Conservation (phyloP, 495 filamentous ascomycete genomes). For the Daldinia bambusicola region DNA sequence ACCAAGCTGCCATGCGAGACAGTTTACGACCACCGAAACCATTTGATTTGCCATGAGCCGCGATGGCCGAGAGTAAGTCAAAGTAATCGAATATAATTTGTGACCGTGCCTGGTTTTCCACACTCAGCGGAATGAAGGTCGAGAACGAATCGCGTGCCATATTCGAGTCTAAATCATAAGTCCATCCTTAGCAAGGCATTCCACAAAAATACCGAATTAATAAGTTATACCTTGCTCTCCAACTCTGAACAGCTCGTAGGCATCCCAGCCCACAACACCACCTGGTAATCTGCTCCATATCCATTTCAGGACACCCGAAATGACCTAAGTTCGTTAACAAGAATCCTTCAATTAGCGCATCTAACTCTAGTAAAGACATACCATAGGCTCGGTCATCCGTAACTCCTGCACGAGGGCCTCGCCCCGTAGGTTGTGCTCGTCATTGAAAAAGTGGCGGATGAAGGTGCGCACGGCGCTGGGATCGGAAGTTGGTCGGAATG, state of each 20-base stretch:
- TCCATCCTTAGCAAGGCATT: constrained; percentile 32
- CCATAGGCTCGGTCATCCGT: constrained; percentile 93
- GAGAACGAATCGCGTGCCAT: constrained; percentile 93
- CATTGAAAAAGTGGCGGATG: constrained; percentile 90
- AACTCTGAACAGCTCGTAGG: constrained; percentile 94
- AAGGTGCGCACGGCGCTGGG: constrained; percentile 90
- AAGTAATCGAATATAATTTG: constrained; percentile 97
- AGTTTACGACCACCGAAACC: constrained; percentile 93
- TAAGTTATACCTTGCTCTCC: constrained; percentile 82
- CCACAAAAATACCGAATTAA: constrained; percentile 1
- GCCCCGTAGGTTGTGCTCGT: constrained; percentile 65
- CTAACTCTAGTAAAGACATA: constrained; percentile 53
- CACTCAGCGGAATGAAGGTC: constrained; percentile 94
- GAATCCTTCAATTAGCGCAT: constrained; percentile 8
- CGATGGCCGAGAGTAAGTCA: constrained; percentile 84
- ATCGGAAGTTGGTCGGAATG: constrained; percentile 92
- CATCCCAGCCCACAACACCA: constrained; percentile 95
- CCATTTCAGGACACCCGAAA: constrained; percentile 97
- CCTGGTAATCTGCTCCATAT: constrained; percentile 95
- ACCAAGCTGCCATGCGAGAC: constrained; percentile 96
- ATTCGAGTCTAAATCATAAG: constrained; percentile 75
- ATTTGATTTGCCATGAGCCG: constrained; percentile 88
- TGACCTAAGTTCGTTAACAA: constrained; percentile 67
- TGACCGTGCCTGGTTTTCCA: constrained; percentile 85
- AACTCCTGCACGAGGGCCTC: constrained; percentile 83